Conservation (phyloP, 495 filamentous ascomycete genomes). For the Aspergillus conjunctus region DNA sequence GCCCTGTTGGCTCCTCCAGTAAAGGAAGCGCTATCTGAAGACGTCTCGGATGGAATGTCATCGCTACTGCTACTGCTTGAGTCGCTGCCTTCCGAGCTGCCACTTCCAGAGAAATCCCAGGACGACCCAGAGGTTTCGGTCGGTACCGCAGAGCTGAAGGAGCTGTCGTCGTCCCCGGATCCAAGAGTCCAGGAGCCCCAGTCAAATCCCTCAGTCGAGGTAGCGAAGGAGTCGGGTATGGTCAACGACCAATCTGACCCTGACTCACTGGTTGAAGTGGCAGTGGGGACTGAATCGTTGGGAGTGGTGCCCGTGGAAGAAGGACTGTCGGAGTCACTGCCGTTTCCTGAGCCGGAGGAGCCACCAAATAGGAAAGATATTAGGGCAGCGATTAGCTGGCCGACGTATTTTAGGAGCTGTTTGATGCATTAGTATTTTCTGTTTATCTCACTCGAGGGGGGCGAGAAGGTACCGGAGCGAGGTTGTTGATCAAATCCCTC, state of each 20-base stretch:
- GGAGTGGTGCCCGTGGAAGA: neutral
- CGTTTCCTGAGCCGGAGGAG: neutral
- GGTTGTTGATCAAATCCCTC: conserved; percentile 4
- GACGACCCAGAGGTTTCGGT: neutral
- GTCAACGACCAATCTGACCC: neutral
- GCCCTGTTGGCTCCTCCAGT: neutral
- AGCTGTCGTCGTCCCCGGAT: neutral
- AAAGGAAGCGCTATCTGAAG: neutral
- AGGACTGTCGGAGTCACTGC: neutral
- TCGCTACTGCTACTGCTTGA: neutral
- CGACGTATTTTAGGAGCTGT: conserved; percentile 9
- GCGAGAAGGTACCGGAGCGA: conserved; percentile 1
- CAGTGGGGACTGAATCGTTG: neutral
- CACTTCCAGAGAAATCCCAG: no score
- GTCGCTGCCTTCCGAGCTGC: neutral
- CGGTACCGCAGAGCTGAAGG: neutral
- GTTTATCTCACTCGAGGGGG: neutral
- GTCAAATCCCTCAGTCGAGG: neutral
- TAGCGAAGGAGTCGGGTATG: neutral
- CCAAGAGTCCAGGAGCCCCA: neutral
- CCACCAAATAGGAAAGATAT: neutral
- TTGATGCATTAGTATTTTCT: neutral
- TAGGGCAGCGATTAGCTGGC: neutral
- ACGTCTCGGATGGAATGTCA: neutral
- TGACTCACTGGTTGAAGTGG: neutral